Evolutionary conservation across 345 rosid species (phyloP), one percentile per base, ranked within the genome.

Genomic region (Trapa incisa): DNA sequence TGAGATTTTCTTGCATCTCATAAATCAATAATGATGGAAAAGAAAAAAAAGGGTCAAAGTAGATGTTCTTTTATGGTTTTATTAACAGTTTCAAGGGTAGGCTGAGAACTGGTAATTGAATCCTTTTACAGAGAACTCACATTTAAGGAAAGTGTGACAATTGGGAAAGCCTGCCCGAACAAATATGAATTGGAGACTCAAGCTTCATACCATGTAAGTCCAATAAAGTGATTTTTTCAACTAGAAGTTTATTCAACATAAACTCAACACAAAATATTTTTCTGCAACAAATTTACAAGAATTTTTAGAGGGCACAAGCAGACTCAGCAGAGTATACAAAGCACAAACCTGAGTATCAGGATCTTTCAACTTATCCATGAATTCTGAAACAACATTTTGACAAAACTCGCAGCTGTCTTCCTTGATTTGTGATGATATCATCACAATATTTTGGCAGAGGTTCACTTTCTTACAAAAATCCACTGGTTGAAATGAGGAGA

Each of bases 341-440:
- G 71, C 4, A 72, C 70, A 41, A 73, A 95, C 99, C 99, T 95
- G 89, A 3, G 92, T 86, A 74, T 95, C 86, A 0, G 97, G 97
- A 80, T 95, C 93, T 75, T 92, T 79, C 70, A 95, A 84, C 73
- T 82, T 88, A 68, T 69, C 39, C 72, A 89, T 32, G 64, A 83
- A 67, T 69, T 85, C 88, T 0, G 94, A 80, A 78, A 91, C 77
- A 68, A 89, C 77, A 62, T 50, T 67, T 47, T 74, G 96, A 73
- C 99, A 95, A 63, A 88, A 66, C 54, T 70, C 85, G 29, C 99
- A 95, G 77, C 79, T 82, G 67, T 83, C 87, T 79, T 91, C 85
- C 47, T 47, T 75, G 65, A 71, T 22, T 74, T 79, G 68, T 13
- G 81, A 77, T 70, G 83, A 67, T 67, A 79, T 65, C 45, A 70